These are phyloP conservation scores for Zygosaccharomyces bailii DNA, from an alignment of 805 yeast genomes.

Conservation along the genomic window DNA sequence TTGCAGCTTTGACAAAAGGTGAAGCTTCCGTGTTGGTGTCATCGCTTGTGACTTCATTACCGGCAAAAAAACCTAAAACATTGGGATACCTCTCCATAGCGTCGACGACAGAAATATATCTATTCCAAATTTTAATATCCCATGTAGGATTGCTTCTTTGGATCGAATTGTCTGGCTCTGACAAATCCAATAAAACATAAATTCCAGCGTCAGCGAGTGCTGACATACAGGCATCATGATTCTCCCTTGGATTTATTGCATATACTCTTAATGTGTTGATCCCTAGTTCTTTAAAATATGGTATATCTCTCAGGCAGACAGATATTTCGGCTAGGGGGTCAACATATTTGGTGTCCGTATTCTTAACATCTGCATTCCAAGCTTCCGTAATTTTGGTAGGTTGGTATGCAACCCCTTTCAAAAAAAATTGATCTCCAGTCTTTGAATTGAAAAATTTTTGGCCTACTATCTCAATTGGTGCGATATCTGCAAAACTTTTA, in stretches of 20 bases:
- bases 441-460: conserved; percentile 71
- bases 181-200: conserved; percentile 84
- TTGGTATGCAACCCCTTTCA: conserved; percentile 88
- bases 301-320: conserved; percentile 77
- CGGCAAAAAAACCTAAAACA: conserved; percentile 92
- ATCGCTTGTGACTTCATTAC: conserved; percentile 93
- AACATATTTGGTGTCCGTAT: conserved; percentile 36
- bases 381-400: conserved; percentile 48
- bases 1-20: conserved; percentile 92
- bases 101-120: conserved; percentile 84
- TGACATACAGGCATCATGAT: conserved; percentile 77
- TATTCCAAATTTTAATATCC: conserved; percentile 64
- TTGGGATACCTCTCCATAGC: conserved; percentile 72
- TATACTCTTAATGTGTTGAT: conserved; percentile 84
- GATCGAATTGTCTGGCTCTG: conserved; percentile 79
- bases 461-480: conserved; percentile 58
- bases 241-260: conserved; percentile 66
- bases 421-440: conserved; percentile 78
- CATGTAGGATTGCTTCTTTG: conserved; percentile 74
- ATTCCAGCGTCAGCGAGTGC: conserved; percentile 80
- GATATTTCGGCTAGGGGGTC: conserved; percentile 77
- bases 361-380: conserved; percentile 17
- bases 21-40: conserved; percentile 81
- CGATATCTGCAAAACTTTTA: conserved; percentile 4
- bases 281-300: conserved; percentile 62